A percentile compares a stretch with the other conserved stretches of the same genome.
Evolutionary conservation across 2,329 filamentous ascomycete genomes (phyloP).

Genomic region (Bipolaris bicolor): DNA sequence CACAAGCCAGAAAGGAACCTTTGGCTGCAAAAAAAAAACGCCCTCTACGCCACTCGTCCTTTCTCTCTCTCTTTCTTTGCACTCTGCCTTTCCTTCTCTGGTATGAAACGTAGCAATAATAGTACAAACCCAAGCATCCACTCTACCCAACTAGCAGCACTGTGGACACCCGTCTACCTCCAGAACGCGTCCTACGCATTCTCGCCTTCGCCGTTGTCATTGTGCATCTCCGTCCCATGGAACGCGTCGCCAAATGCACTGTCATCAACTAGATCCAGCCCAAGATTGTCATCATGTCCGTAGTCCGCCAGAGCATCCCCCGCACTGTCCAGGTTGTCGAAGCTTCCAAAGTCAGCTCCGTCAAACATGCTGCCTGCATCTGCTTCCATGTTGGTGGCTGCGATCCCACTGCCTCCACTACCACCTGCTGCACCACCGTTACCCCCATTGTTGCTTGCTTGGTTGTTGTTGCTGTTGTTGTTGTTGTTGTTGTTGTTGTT

Average conservation of each 20-base stretch:
- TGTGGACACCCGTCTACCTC: not conserved
- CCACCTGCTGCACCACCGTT: not conserved
- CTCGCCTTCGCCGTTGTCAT: constrained; percentile 39
- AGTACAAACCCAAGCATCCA: constrained; percentile 9
- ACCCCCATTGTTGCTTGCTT: constrained; percentile 16
- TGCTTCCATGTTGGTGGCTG: constrained; percentile 34
- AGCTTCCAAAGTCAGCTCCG: constrained; percentile 44
- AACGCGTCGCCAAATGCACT: constrained; percentile 51
- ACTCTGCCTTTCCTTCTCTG: not conserved
- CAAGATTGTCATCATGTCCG: constrained; percentile 46
- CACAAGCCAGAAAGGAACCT: not conserved
- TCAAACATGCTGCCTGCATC: constrained; percentile 48
- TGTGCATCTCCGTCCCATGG: constrained; percentile 46
- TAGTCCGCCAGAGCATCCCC: constrained; percentile 50
- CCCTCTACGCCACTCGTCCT: constrained; percentile 1
- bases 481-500: constrained; percentile 16
- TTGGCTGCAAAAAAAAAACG: not conserved
- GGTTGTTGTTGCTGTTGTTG: constrained; percentile 19
- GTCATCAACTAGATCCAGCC: constrained; percentile 48
- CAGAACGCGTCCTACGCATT: constrained; percentile 25
- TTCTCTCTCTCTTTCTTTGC: constrained; percentile 1
- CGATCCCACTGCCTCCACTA: constrained; percentile 19
- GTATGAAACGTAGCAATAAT: constrained; percentile 9
- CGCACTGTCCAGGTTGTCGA: constrained; percentile 49
- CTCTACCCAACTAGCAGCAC: not conserved